phyloP scores from a whole-genome alignment of 306 rosid species.

The Citrullus amarus region DNA sequence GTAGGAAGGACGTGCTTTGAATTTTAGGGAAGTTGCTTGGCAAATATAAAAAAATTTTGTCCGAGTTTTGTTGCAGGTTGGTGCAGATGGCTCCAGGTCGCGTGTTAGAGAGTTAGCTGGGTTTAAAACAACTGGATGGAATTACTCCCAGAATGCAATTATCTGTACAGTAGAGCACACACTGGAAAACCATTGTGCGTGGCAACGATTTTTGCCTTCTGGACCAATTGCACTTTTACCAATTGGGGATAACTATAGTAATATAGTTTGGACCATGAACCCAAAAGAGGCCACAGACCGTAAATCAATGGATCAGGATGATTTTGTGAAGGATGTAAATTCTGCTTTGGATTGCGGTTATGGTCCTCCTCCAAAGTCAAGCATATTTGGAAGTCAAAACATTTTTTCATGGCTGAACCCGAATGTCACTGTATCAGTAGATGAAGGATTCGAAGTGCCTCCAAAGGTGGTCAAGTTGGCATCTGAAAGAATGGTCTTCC shows the following conservation, averaged over 20 bases:
- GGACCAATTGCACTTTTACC: constrained; percentile 94
- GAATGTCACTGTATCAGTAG: constrained; percentile 29
- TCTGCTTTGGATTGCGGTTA: constrained; percentile 62
- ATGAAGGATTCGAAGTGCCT: constrained; percentile 60
- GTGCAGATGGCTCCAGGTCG: constrained; percentile 92
- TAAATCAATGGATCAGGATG: constrained; percentile 40
- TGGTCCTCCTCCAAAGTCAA: constrained; percentile 61
- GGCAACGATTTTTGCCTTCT: constrained; percentile 89
- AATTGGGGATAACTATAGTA: constrained; percentile 69
- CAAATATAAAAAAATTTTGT: constrained; percentile 4
- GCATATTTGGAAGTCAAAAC: constrained; percentile 28
- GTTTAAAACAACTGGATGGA: constrained; percentile 84
- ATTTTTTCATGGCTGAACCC: constrained; percentile 63
- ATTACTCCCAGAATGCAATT: constrained; percentile 81
- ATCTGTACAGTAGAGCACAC: constrained; percentile 80
- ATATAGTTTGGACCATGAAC: constrained; percentile 94
- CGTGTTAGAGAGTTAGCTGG: constrained; percentile 74
- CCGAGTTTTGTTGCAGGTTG: constrained; percentile 49
- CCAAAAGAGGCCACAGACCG: constrained; percentile 54
- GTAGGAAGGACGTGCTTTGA: neutral
- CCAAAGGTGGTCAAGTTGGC: constrained; percentile 62
- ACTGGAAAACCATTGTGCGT: constrained; percentile 55
- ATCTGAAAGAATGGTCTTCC: constrained; percentile 70
- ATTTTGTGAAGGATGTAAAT: constrained; percentile 52
- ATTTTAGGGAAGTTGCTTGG: neutral